phyloP scores from a whole-genome alignment of 176 grass and related monocot species.

The Otatea glauca region DNA sequence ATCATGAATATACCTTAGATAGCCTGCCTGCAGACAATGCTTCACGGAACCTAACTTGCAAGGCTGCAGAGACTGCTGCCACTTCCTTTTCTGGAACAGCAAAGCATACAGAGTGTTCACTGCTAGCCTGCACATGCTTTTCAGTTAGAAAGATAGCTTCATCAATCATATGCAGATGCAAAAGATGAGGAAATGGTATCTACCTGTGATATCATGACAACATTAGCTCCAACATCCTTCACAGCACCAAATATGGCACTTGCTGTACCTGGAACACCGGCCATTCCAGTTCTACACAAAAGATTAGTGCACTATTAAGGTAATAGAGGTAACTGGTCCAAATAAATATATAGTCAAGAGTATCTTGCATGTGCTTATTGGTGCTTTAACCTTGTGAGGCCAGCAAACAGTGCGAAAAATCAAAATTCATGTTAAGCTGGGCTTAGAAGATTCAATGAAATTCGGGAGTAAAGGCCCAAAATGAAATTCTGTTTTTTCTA shows the following conservation, averaged over 20 bases:
- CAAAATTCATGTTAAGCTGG: background rate
- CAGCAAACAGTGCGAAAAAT: background rate
- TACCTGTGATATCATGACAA: conserved; percentile 96
- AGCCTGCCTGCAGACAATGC: conserved; percentile 81
- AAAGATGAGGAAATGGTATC: conserved; percentile 3
- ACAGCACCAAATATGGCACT: conserved; percentile 81
- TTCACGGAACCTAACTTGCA: conserved; percentile 67
- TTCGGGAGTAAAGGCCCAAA: background rate
- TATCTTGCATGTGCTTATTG: background rate
- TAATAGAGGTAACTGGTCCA: conserved; percentile 5
- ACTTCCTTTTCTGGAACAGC: conserved; percentile 91
- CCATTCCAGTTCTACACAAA: conserved; percentile 82
- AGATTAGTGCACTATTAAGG: conserved; percentile 15
- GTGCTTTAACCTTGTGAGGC: background rate
- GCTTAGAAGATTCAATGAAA: background rate
- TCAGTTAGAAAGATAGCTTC: conserved; percentile 38
- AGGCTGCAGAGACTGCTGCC: conserved; percentile 64
- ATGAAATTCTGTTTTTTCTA: background rate
- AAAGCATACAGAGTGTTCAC: conserved; percentile 88
- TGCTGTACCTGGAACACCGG: conserved; percentile 87
- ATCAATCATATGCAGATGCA: background rate
- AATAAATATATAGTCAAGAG: background rate
- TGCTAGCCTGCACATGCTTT: conserved; percentile 69
- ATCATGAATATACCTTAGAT: conserved; percentile 62
- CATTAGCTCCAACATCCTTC: conserved; percentile 91